phyloP scores from a whole-genome alignment of 2,329 filamentous ascomycete genomes.

The Chrysosporium queenslandicum region DNA sequence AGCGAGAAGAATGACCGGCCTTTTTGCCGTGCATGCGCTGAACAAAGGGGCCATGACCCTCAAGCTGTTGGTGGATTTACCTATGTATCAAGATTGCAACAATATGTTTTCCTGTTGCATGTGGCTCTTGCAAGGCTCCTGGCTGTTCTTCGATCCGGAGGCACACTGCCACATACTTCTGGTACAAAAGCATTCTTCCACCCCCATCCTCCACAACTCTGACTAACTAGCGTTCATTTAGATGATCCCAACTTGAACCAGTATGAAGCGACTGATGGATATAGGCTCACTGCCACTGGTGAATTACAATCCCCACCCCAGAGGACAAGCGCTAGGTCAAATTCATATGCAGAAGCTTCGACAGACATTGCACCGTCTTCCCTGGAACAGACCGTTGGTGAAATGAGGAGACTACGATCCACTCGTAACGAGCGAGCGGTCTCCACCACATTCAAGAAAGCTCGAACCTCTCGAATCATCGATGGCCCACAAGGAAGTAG shows the following conservation, averaged over 20 bases:
- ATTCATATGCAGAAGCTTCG: constrained; percentile 57
- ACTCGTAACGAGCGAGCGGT: constrained; percentile 90
- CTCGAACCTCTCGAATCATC: constrained; percentile 82
- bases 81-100: constrained; percentile 73
- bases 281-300: constrained; percentile 42
- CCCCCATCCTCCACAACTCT: not conserved
- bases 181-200: constrained; percentile 36
- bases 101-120: constrained; percentile 86
- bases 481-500: constrained; percentile 66
- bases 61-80: constrained; percentile 56
- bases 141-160: constrained; percentile 73
- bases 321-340: constrained; percentile 59
- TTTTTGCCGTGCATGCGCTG: constrained; percentile 59
- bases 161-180: constrained; percentile 64
- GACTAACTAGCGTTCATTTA: constrained; percentile 22
- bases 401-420: constrained; percentile 82
- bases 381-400: constrained; percentile 91
- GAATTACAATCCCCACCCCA: constrained; percentile 44
- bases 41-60: constrained; percentile 41
- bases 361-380: constrained; percentile 58
- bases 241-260: constrained; percentile 61
- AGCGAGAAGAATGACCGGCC: constrained; percentile 58
- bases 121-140: constrained; percentile 84
- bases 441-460: constrained; percentile 84
- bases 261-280: constrained; percentile 57